Evolutionary conservation across 2,329 filamentous ascomycete genomes (phyloP).

Genomic region (Curvularia spicifera): DNA sequence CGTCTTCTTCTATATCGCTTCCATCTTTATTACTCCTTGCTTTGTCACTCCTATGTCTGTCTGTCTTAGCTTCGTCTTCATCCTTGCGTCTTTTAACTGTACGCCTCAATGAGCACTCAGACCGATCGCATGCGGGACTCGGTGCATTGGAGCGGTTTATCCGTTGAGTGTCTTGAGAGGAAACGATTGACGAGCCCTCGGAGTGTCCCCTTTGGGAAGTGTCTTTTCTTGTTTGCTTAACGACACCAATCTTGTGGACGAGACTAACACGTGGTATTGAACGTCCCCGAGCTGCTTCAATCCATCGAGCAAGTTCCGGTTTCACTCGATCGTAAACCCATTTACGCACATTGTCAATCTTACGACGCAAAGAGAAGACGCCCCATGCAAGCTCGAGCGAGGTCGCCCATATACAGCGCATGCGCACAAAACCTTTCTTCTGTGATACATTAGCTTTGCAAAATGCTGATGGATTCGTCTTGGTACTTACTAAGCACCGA

Average conservation of each 20-base stretch:
- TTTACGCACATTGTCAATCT: constrained; percentile 19
- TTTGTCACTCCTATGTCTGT: background rate
- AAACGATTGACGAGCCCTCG: background rate
- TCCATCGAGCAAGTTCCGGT: background rate
- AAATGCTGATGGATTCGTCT: background rate
- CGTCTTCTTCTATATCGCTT: background rate
- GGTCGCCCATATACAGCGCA: constrained; percentile 26
- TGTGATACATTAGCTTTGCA: background rate
- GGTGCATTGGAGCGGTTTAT: background rate
- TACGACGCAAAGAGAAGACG: constrained; percentile 16
- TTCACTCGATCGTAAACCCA: constrained; percentile 15
- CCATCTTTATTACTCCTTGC: background rate
- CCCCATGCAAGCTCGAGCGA: constrained; percentile 26
- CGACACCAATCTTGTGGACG: too few species aligned
- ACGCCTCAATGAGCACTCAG: too few species aligned
- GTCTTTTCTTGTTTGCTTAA: background rate
- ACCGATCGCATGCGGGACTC: background rate
- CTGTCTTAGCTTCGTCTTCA: background rate
- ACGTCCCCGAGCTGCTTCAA: background rate
- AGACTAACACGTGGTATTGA: background rate
- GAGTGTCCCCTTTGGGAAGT: background rate
- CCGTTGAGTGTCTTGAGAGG: background rate
- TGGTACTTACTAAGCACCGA: constrained; percentile 10
- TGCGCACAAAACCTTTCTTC: background rate
- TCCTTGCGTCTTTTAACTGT: background rate